Evolutionary conservation across 1,284 basidiomycete species (phyloP), one percentile per base, ranked within the genome.

Genomic region (Mycena citricolor): DNA sequence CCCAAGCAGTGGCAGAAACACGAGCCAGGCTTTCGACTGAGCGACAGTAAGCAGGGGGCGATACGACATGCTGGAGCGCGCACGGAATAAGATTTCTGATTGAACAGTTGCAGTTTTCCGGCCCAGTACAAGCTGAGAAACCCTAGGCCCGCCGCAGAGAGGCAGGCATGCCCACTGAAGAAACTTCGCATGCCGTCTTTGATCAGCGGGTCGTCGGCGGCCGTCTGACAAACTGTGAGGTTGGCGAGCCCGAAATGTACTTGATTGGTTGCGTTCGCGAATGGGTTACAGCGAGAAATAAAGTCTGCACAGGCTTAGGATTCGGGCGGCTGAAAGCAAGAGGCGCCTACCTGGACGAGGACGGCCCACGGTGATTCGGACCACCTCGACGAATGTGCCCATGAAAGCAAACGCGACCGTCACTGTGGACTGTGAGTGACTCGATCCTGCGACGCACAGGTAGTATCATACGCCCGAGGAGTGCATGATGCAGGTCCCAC

Each of bases 181-280:
- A 58, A 58, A 36, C 57, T 58, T 32, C 57, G 46, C 43, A 56
- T 52, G 12, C 57, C 57, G 26, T 58, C 57, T 29, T 47, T 53
- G 39, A 58, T 49, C 41, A 58, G 39, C 2, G 43, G 42, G 30
- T 54, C 49, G 12, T 37, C 42, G 21, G 42, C 44, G 17, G 55
- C 20, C 8, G 51, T 48, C 28, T 54, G 51, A 36, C 57, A 58
- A 17, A 56, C 50, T 5, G 46, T 52, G n/a, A 49, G 26, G 33
- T 56, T 56, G 13, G 49, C 44, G 5, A 58, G 55, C 14, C 57
- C 57, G 34, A 54, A 58, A 24, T 49, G 33, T 31, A 40, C 47
- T 25, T 22, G 51, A 36, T 58, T 55, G 4, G 42, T 44, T 12
- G 54, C 43, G 22, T 49, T 52, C 12, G 26, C 32, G 25, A 52